These are phyloP conservation scores for Monoraphidium neglectum DNA, from an alignment of 139 green algal species.

Conservation along the genomic window DNA sequence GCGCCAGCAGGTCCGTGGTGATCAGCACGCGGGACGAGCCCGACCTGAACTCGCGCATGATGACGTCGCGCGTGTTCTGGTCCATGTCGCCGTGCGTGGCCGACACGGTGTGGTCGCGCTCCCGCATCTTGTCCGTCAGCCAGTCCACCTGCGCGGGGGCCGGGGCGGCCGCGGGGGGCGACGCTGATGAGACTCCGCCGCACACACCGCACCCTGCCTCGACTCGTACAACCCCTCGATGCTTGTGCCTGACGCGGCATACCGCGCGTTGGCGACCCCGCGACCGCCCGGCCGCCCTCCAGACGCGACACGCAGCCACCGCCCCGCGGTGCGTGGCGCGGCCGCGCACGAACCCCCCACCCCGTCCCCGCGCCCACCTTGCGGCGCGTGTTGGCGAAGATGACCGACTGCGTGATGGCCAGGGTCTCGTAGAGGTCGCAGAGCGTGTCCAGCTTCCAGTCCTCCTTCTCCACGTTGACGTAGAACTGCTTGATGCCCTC, in stretches of 20 bases:
- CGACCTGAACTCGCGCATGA: constrained; percentile 99
- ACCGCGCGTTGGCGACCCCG: no score
- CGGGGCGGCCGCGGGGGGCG: no score
- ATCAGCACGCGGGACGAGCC: constrained; percentile 99
- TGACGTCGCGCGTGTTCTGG: constrained; percentile 99
- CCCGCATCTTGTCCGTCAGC: constrained; percentile 99
- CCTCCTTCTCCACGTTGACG: constrained; percentile 93
- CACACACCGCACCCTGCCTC: no score
- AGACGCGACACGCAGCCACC: no score
- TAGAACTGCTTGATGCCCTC: constrained; percentile 99
- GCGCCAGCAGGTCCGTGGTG: constrained; percentile 99
- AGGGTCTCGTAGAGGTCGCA: constrained; percentile 99
- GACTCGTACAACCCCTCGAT: no score
- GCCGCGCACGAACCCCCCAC: no score
- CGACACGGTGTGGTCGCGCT: constrained; percentile 98
- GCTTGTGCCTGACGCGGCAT: no score
- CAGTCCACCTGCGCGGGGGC: constrained; percentile 98
- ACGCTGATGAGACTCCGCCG: no score
- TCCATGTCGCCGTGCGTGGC: constrained; percentile 99
- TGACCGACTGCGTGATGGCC: constrained; percentile 99
- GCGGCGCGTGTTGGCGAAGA: constrained; percentile 99
- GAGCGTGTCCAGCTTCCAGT: constrained; percentile 99
- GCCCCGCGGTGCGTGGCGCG: no score
- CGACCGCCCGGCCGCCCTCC: no score
- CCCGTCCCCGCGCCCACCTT: constrained; percentile 76